phyloP scores from a whole-genome alignment of 176 grass and related monocot genomes.

The Aegilops speltoides region DNA sequence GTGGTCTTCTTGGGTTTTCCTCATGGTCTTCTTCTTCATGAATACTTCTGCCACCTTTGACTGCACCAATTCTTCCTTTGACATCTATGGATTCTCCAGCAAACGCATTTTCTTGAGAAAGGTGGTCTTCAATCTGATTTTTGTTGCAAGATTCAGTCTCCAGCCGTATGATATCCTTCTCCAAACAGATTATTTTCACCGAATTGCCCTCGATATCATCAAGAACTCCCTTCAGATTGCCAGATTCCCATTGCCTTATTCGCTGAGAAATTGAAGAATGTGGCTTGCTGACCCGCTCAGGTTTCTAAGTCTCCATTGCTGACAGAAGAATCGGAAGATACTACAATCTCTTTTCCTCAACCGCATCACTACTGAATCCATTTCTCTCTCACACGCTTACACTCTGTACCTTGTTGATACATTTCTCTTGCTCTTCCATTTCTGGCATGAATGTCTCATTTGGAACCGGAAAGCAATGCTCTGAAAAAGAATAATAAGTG shows the following conservation, averaged over 20 bases:
- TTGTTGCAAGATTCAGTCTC: not conserved
- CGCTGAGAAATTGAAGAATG: slow-evolving; percentile 27
- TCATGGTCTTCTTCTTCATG: not conserved
- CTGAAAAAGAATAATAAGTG: too few species aligned
- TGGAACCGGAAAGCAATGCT: not conserved
- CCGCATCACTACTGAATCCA: not conserved
- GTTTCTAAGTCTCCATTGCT: slow-evolving; percentile 30
- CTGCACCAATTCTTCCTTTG: slow-evolving; percentile 24
- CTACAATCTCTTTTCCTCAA: slow-evolving; percentile 40
- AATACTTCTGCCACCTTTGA: not conserved
- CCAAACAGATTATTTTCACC: slow-evolving; percentile 8
- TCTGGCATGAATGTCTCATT: not conserved
- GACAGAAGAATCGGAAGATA: not conserved
- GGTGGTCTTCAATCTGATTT: not conserved
- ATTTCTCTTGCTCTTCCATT: slow-evolving; percentile 14
- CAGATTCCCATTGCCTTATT: slow-evolving; percentile 42
- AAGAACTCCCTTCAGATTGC: slow-evolving; percentile 19
- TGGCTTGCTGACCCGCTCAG: not conserved
- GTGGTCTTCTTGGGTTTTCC: too few species aligned
- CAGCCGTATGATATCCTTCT: slow-evolving; percentile 10
- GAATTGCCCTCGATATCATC: not conserved
- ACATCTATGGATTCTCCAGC: slow-evolving; percentile 12
- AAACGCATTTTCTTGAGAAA: not conserved
- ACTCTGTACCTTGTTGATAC: not conserved
- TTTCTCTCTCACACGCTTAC: not conserved